These are phyloP conservation scores for Termitomyces sp. DNA, from an alignment of 768 basidiomycete species.

Conservation along the genomic window DNA sequence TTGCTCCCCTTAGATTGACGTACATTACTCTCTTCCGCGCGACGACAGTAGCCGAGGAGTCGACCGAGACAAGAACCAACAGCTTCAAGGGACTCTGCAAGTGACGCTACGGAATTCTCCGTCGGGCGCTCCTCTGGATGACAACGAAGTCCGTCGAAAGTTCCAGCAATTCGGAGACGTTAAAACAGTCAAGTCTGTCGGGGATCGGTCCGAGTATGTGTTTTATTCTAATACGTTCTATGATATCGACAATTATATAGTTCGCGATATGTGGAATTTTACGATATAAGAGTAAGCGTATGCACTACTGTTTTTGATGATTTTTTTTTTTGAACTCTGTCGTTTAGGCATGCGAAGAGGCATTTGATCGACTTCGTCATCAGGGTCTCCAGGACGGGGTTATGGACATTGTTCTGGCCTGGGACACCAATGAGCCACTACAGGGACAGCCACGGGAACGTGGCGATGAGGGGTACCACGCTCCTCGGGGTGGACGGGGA, in stretches of 20 bases:
- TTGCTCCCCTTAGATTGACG: conserved; percentile 88
- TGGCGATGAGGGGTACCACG: conserved; percentile 30
- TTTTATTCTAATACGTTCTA: background rate
- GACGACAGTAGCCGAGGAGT: conserved; percentile 70
- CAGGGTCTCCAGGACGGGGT: conserved; percentile 80
- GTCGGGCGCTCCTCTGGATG: conserved; percentile 69
- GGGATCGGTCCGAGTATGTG: conserved; percentile 57
- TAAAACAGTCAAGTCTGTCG: conserved; percentile 66
- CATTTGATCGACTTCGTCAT: conserved; percentile 75
- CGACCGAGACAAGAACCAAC: conserved; percentile 81
- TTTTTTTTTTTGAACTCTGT: background rate
- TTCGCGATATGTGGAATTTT: conserved; percentile 91
- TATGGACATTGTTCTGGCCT: conserved; percentile 83
- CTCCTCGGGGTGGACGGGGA: conserved; percentile 35
- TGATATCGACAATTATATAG: conserved; percentile 31
- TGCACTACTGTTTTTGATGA: too few relatives aligned
- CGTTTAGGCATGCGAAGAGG: conserved; percentile 67
- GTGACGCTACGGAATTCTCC: conserved; percentile 71
- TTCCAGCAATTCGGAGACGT: conserved; percentile 91
- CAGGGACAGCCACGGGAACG: conserved; percentile 21
- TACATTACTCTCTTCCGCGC: conserved; percentile 94
- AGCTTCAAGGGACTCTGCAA: conserved; percentile 80
- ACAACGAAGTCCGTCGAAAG: conserved; percentile 79
- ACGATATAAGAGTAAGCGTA: conserved; percentile 70
- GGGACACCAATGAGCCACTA: conserved; percentile 66